These are phyloP conservation scores for Crithidia expoeki DNA, from an alignment of 208 protist species.

Conservation along the genomic window DNA sequence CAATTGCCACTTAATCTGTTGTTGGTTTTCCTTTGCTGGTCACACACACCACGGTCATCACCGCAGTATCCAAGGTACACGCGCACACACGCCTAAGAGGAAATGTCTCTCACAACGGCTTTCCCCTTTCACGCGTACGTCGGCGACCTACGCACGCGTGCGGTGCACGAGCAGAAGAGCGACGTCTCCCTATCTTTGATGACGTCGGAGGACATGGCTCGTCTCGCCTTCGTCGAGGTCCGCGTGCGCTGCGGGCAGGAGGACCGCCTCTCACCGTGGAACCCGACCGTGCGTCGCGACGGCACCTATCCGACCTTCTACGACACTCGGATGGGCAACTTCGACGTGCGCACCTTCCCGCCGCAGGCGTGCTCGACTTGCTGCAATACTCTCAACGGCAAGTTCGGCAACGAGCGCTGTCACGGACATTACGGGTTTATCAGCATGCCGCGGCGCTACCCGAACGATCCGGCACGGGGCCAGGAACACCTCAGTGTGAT, in stretches of 20 bases:
- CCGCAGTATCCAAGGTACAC: neutral
- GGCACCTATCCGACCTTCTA: constrained; percentile 77
- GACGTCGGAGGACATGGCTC: constrained; percentile 79
- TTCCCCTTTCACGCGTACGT: constrained; percentile 87
- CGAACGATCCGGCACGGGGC: constrained; percentile 41
- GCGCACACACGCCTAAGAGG: neutral
- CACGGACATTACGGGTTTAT: constrained; percentile 89
- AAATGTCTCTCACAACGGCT: constrained; percentile 88
- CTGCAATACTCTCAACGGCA: constrained; percentile 49
- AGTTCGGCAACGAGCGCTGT: constrained; percentile 87
- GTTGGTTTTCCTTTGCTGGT: neutral
- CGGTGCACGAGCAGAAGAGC: constrained; percentile 58
- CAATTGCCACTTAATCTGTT: neutral
- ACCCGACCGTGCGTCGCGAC: constrained; percentile 29
- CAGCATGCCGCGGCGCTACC: constrained; percentile 80
- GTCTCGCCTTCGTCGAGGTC: constrained; percentile 84
- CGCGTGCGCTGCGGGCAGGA: constrained; percentile 70
- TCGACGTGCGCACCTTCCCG: constrained; percentile 72
- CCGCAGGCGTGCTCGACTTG: constrained; percentile 87
- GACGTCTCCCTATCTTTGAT: constrained; percentile 85
- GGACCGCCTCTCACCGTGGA: constrained; percentile 45
- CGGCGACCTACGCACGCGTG: constrained; percentile 82
- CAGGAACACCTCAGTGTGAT: constrained; percentile 67
- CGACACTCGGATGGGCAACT: constrained; percentile 92
- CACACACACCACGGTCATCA: neutral